phyloP scores from a whole-genome alignment of 148 eudicot species.

The Camellia japonica region DNA sequence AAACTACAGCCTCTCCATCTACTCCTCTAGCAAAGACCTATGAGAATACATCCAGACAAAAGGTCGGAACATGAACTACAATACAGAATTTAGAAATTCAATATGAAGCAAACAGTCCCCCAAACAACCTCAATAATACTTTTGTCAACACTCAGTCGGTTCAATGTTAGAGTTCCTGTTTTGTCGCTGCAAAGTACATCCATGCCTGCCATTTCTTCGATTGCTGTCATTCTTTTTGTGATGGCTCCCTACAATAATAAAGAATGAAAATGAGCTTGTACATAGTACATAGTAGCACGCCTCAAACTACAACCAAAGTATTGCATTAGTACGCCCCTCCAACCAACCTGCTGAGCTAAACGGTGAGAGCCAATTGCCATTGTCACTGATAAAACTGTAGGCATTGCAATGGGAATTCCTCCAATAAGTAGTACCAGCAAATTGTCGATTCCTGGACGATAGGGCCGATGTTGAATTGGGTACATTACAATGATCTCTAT shows the following conservation, averaged over 20 bases:
- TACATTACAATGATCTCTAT: constrained; percentile 47
- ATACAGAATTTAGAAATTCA: background rate
- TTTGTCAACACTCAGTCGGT: constrained; percentile 44
- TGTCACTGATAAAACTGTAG: constrained; percentile 50
- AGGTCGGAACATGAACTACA: background rate
- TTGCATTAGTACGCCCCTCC: background rate
- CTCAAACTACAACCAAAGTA: background rate
- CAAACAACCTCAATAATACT: constrained; percentile 38
- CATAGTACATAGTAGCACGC: background rate
- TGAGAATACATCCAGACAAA: background rate
- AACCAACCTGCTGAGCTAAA: constrained; percentile 43
- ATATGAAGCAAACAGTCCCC: background rate
- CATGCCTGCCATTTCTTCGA: constrained; percentile 55
- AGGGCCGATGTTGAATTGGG: constrained; percentile 45
- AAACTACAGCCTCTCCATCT: constrained; percentile 48
- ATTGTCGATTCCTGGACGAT: constrained; percentile 46
- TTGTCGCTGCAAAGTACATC: constrained; percentile 53
- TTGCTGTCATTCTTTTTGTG: constrained; percentile 50
- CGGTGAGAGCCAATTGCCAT: constrained; percentile 61
- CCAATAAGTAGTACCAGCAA: constrained; percentile 50
- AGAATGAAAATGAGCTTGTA: background rate
- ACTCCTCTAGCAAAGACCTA: constrained; percentile 53
- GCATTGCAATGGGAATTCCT: constrained; percentile 54
- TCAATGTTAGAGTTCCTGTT: constrained; percentile 49
- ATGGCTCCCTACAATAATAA: constrained; percentile 38